phyloP scores from a whole-genome alignment of 805 yeast species.

The Jamesozyma hellenica region DNA sequence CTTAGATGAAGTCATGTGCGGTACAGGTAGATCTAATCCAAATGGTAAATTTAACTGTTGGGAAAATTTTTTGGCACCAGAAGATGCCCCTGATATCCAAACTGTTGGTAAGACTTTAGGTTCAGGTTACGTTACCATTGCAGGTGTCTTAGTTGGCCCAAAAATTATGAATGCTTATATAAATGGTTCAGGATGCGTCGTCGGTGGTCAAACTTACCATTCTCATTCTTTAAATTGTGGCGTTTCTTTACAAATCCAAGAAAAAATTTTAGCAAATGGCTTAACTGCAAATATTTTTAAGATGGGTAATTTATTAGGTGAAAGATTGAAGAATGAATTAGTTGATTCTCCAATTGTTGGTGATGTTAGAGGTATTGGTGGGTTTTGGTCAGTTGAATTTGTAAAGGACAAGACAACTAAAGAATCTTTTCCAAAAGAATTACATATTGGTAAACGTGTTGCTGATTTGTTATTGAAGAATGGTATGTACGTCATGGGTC shows the following conservation, averaged over 20 bases:
- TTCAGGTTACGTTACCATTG: conserved; percentile 41
- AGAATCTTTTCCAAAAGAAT: conserved; percentile 35
- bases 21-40: conserved; percentile 39
- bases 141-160: conserved; percentile 37
- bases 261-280: conserved; percentile 29
- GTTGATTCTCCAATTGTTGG: conserved; percentile 37
- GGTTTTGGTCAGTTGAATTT: conserved; percentile 49
- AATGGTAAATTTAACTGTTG: conserved; percentile 39
- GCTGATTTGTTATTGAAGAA: conserved; percentile 32
- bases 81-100: conserved; percentile 38
- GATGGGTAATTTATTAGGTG: conserved; percentile 36
- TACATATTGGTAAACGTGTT: conserved; percentile 31
- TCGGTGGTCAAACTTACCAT: conserved; percentile 45
- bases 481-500: conserved; percentile 41
- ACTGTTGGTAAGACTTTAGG: conserved; percentile 42
- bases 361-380: conserved; percentile 55
- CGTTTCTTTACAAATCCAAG: conserved; percentile 39
- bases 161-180: conserved; percentile 31
- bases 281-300: conserved; percentile 35
- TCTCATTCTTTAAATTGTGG: conserved; percentile 39
- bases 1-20: conserved; percentile 51
- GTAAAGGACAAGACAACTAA: conserved; percentile 45
- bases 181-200: conserved; percentile 33
- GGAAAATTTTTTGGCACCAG: conserved; percentile 34
- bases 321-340: conserved; percentile 27